Base-by-base conservation (phyloP, 176 grass and related monocot species). In the Elaeis guineensis region DNA sequence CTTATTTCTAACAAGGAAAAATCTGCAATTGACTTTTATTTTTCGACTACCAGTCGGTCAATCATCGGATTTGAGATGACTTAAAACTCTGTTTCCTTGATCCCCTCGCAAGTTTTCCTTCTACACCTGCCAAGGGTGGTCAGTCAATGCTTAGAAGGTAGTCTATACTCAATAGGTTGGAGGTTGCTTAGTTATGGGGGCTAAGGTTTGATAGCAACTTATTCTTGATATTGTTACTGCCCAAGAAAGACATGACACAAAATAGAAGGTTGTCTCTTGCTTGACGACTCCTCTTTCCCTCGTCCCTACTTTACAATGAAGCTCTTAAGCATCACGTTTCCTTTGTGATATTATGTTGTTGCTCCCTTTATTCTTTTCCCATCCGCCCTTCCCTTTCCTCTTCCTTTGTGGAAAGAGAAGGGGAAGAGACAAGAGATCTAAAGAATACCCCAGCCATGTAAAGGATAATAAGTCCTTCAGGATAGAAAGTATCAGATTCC, bases 201-300 rank as follows among this genome's bases (percentile, higher is more conserved):
- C 21, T 66, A 50, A 50, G 22, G 12, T 52, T n/a, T 14, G 15
- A 7, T n/a, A 8, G 20, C 28, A 28, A 69, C 32, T 69, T 57
- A 19, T 7, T 23, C 28, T 44, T 48, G 52, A 25, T 25, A 62
- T 63, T 18, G 25, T 44, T 55, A 5, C 39, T 9, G 56, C 56
- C 18, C 29, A 57, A 26, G 12, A 55, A 75, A 20, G 39, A 23
- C 51, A 69, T 21, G 20, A 25, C 14, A 61, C 21, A 30, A 16
- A 50, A 44, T 48, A 56, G 25, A 25, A 62, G 22, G n/a, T 62
- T 49, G 21, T 72, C 66, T 70, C 48, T 94, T 94, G 84, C 89
- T 82, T 94, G 74, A 84, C 89, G 84, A 66, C 55, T 82, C 84
- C 65, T 63, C 83, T 61, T 63, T 16, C 48, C 22, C 5, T 15